A percentile compares a stretch with the other conserved stretches of the same genome.
Evolutionary conservation across 2,329 filamentous ascomycete genomes (phyloP).

Genomic region (Apiospora pterosperma): DNA sequence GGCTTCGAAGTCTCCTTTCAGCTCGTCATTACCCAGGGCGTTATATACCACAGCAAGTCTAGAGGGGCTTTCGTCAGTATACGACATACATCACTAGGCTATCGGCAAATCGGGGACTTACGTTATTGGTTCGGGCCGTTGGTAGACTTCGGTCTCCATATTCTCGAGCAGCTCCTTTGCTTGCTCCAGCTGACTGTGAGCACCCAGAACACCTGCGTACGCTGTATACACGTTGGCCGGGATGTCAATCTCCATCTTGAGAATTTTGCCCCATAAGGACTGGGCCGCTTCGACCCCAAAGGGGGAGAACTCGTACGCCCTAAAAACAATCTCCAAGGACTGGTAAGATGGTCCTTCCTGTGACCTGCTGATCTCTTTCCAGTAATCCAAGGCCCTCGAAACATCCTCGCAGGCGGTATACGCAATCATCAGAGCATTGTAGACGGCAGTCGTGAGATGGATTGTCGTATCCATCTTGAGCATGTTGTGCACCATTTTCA

Average conservation of each 20-base stretch:
- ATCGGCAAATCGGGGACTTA: conserved; percentile 15
- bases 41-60: conserved; percentile 78
- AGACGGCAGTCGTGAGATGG: conserved; percentile 69
- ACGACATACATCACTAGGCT: neutral
- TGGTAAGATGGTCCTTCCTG: conserved; percentile 83
- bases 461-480: conserved; percentile 87
- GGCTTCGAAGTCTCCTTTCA: conserved; percentile 66
- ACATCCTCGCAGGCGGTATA: conserved; percentile 69
- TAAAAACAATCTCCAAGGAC: conserved; percentile 77
- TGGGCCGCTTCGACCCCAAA: conserved; percentile 58
- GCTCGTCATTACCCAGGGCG: conserved; percentile 59
- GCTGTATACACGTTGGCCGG: conserved; percentile 70
- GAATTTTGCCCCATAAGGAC: conserved; percentile 68
- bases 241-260: conserved; percentile 74
- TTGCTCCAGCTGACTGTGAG: conserved; percentile 67
- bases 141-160: conserved; percentile 61
- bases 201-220: conserved; percentile 74
- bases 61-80: neutral
- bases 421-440: conserved; percentile 84
- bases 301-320: conserved; percentile 65
- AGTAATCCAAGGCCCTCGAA: conserved; percentile 69
- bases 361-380: conserved; percentile 78
- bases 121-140: conserved; percentile 20
- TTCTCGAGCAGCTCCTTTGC: conserved; percentile 62
- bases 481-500: conserved; percentile 85